A percentile compares a stretch with the other conserved stretches of the same genome.
These are phyloP conservation scores for Phytophthora sansomeana DNA, from an alignment of 352 stramenopile genomes.

Conservation along the genomic window DNA sequence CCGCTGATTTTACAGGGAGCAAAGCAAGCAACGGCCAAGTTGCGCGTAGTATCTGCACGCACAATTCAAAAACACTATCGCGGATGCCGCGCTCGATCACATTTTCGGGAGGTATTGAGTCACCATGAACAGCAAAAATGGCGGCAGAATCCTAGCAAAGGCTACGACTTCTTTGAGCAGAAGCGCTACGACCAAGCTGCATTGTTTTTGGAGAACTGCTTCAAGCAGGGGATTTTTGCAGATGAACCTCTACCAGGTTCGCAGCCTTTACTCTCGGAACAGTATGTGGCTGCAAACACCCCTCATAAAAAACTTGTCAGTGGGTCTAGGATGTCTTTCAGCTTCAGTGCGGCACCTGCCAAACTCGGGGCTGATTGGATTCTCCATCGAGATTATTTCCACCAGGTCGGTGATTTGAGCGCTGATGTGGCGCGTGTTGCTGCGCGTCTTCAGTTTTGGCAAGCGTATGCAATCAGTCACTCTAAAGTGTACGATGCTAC, in stretches of 20 bases:
- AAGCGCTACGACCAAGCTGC: slow-evolving; percentile 54
- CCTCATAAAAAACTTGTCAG: slow-evolving; percentile 19
- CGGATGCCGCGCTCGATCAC: slow-evolving; percentile 41
- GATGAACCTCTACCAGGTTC: slow-evolving; percentile 3
- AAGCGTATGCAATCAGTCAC: slow-evolving; percentile 62
- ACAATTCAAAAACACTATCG: slow-evolving; percentile 59
- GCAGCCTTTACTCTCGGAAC: not conserved
- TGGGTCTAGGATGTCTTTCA: slow-evolving; percentile 59
- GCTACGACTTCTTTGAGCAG: slow-evolving; percentile 42
- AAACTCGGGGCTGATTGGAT: slow-evolving; percentile 43
- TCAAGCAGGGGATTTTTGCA: slow-evolving; percentile 48
- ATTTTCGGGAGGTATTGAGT: slow-evolving; percentile 44
- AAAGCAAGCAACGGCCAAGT: slow-evolving; percentile 18
- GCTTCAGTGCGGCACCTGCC: slow-evolving; percentile 50
- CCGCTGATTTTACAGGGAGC: slow-evolving; percentile 29
- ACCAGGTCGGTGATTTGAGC: not conserved
- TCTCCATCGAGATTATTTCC: slow-evolving; percentile 12
- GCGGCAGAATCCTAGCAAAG: slow-evolving; percentile 63
- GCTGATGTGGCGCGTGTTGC: slow-evolving; percentile 11
- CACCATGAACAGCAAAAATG: slow-evolving; percentile 50
- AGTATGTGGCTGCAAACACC: not conserved
- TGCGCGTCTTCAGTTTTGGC: slow-evolving; percentile 58
- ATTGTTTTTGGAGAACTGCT: slow-evolving; percentile 59
- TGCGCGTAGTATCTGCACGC: slow-evolving; percentile 37
- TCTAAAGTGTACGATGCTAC: slow-evolving; percentile 61